Evolutionary conservation across 495 filamentous ascomycete genomes (phyloP), one percentile per base, ranked within the genome.

Genomic region (Podospora tetraspora): DNA sequence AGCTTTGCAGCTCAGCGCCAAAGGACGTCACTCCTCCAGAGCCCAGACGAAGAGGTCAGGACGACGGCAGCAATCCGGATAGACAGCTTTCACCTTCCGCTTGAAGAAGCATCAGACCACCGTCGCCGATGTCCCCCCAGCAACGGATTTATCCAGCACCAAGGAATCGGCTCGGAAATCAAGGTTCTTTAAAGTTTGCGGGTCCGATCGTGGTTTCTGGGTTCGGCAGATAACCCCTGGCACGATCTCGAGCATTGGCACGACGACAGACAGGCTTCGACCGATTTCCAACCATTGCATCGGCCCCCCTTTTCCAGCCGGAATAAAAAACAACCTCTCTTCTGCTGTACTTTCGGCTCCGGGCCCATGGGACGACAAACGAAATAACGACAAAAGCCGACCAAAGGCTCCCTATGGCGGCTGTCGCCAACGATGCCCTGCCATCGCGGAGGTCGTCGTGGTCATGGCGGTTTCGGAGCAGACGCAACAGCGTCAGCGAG

Each of bases 401-500:
- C 19, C 43, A 52, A 7, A 52, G 43, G 43, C 43, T 6, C 43
- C 19, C 12, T 57, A 66, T 59, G 52, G 64, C 64, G 21, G 56
- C 52, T 21, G 24, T 37, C 16, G 10, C 34, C 34, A 27, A 23
- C 23, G 13, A 25, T 13, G 57, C 57, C 19, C 57, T 59, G 22
- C 67, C 67, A 30, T 32, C 62, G 7, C 62, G 67, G 12, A 43
- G 29, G 57, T 64, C 67, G 25, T 61, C 67, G 37, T 69, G 67
- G 67, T 37, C 57, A 25, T 63, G 68, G 64, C 34, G 64, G 32
- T 43, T 59, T 22, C 61, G 61, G 2, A 64, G 34, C 29, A 2
- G 62, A 16, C 62, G 59, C 43, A 63, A 64, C 61, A 64, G 67
- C 22, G 22, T 63, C 21, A 61, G 63, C 37, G 63, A 70, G 19